These are phyloP conservation scores for Chernovozyma aurita DNA, from an alignment of 1,139 yeast genomes.

Conservation along the genomic window DNA sequence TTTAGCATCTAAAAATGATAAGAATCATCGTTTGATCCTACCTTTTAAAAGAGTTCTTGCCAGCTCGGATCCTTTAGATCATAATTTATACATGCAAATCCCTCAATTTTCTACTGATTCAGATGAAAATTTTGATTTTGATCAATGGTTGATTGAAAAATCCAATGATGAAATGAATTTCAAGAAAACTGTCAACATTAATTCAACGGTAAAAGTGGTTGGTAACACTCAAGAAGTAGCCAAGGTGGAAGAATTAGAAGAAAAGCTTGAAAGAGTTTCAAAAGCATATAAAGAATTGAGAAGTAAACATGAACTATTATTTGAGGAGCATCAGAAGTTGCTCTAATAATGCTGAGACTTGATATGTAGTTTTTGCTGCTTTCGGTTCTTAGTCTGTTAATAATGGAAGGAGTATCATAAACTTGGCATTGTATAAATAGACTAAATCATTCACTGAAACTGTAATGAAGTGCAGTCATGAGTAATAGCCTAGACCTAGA, in stretches of 20 bases:
- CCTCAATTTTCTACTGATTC: constrained; percentile 12
- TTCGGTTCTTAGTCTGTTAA: too few relatives aligned
- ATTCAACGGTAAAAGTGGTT: constrained; percentile 31
- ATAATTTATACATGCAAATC: constrained; percentile 48
- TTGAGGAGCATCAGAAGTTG: constrained; percentile 47
- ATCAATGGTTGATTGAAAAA: constrained; percentile 42
- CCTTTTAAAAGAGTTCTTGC: constrained; percentile 56
- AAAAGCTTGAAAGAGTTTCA: constrained; percentile 46
- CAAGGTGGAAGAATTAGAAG: constrained; percentile 28
- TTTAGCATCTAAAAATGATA: constrained; percentile 21
- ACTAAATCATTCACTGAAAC: not conserved
- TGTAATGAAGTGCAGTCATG: not conserved
- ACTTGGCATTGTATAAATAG: too few relatives aligned
- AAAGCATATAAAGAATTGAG: constrained; percentile 58
- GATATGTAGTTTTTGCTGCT: too few relatives aligned
- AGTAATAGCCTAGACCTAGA: too few relatives aligned
- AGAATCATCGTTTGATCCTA: constrained; percentile 45
- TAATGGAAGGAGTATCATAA: too few relatives aligned
- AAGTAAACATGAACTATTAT: constrained; percentile 56
- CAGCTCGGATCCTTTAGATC: constrained; percentile 40
- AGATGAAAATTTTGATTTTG: constrained; percentile 17
- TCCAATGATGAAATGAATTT: constrained; percentile 51
- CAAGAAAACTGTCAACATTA: constrained; percentile 29
- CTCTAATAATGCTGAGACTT: constrained; percentile 14
- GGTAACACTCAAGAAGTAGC: constrained; percentile 11